Percentiles rank a stretch among this genome's conserved stretches.
Conservation (phyloP, 2,329 filamentous ascomycete genomes). For the Sclerotinia glacialis region DNA sequence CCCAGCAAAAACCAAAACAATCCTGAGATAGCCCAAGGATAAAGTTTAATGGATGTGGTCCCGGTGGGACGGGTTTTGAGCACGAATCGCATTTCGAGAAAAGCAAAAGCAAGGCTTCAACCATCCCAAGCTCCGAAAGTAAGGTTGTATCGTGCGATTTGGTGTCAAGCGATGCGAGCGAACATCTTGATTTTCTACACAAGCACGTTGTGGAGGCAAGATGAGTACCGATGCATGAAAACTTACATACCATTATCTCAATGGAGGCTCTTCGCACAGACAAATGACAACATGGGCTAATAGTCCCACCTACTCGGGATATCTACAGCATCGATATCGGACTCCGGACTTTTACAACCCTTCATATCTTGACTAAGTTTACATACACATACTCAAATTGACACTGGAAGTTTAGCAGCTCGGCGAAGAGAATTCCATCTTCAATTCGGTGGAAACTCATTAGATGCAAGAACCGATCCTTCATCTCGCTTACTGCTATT, state of each 20-base stretch:
- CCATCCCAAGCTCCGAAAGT: background rate
- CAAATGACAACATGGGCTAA: background rate
- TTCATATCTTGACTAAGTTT: background rate
- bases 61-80: background rate
- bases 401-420: background rate
- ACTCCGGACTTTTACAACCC: background rate
- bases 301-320: no score
- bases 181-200: background rate
- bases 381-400: background rate
- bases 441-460: background rate
- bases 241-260: background rate
- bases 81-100: background rate
- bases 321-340: background rate
- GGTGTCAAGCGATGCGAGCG: background rate
- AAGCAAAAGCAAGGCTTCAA: background rate
- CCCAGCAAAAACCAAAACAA: background rate
- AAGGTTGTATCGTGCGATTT: background rate
- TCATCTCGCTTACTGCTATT: background rate
- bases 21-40: background rate
- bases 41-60: background rate
- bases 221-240: background rate
- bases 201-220: background rate
- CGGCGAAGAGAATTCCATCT: background rate
- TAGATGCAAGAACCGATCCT: background rate
- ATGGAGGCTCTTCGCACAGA: slow-evolving; percentile 6